Evolutionary conservation across 441 rosid genomes (phyloP).

Genomic region (Dalechampia spathulata): DNA sequence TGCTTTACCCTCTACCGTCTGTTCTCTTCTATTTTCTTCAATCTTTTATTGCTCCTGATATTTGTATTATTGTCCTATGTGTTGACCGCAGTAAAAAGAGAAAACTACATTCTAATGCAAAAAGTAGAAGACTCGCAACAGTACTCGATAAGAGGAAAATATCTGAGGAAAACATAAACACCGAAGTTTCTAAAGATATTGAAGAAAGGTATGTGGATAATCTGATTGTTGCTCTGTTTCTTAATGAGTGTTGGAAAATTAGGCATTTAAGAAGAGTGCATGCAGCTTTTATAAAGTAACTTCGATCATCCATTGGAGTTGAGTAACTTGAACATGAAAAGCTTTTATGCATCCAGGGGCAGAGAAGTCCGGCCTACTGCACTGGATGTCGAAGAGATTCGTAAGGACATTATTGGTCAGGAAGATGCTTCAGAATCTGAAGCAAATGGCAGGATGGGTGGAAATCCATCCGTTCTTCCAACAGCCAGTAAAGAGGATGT

Average conservation of each 20-base stretch:
- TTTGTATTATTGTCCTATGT: not conserved
- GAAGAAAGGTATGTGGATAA: conserved; percentile 30
- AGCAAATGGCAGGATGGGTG: conserved; percentile 18
- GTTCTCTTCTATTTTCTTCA: not conserved
- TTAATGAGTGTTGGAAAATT: not conserved
- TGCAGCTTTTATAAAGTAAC: not conserved
- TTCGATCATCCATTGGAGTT: not conserved
- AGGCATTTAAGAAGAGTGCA: not conserved
- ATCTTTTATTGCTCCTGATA: too few species aligned
- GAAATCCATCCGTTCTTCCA: conserved; percentile 20
- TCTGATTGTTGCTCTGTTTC: not conserved
- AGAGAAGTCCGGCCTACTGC: conserved; percentile 14
- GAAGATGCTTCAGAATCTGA: conserved; percentile 26
- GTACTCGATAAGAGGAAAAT: conserved; percentile 11
- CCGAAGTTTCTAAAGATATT: conserved; percentile 21
- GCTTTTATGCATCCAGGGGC: conserved; percentile 17
- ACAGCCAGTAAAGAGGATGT: conserved; percentile 18
- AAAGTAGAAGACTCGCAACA: conserved; percentile 21
- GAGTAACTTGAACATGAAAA: not conserved
- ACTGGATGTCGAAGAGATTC: conserved; percentile 10
- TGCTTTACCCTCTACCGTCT: not conserved
- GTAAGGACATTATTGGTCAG: conserved; percentile 18
- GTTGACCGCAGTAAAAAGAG: conserved; percentile 31
- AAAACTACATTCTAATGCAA: conserved; percentile 22
- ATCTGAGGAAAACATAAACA: conserved; percentile 15